These are phyloP conservation scores for Saccharomyces hybrid DNA, from an alignment of 1,139 yeast species.

Conservation along the genomic window DNA sequence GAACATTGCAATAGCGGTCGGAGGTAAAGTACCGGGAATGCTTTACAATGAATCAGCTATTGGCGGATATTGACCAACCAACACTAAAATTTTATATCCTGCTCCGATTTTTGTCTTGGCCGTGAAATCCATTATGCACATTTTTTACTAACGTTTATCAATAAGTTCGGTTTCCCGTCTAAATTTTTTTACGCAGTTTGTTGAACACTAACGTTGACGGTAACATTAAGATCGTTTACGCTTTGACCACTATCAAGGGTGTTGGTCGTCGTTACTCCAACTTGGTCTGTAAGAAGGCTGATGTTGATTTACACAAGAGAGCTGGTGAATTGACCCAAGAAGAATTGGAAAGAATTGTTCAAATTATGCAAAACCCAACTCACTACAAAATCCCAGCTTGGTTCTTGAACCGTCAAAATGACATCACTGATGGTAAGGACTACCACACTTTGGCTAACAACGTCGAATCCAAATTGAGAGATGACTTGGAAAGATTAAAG, in stretches of 20 bases:
- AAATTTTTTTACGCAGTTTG: conserved; percentile 50
- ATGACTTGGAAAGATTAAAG: conserved; percentile 99
- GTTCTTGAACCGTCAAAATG: conserved; percentile 99
- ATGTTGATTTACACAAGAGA: conserved; percentile 95
- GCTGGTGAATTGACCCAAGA: conserved; percentile 99
- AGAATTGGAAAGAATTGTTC: conserved; percentile 99
- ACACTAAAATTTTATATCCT: no score
- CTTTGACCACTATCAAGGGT: conserved; percentile 99
- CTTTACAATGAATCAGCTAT: background rate
- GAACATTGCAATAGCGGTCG: background rate
- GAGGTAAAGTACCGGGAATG: background rate
- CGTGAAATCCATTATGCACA: background rate
- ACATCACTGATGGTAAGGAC: conserved; percentile 97
- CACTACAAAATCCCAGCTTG: conserved; percentile 99
- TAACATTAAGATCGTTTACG: conserved; percentile 99
- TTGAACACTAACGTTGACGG: conserved; percentile 99
- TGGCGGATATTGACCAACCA: background rate
- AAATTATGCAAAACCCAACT: conserved; percentile 99
- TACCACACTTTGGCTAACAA: conserved; percentile 98
- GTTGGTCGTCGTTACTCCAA: conserved; percentile 99
- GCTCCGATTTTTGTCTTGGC: background rate
- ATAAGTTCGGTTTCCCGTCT: conserved; percentile 19
- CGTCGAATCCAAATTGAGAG: conserved; percentile 99
- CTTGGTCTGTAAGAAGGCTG: conserved; percentile 99
- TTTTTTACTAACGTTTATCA: background rate